Evolutionary conservation across 2,329 filamentous ascomycete genomes (phyloP).

Genomic region (Seiridium cupressi): DNA sequence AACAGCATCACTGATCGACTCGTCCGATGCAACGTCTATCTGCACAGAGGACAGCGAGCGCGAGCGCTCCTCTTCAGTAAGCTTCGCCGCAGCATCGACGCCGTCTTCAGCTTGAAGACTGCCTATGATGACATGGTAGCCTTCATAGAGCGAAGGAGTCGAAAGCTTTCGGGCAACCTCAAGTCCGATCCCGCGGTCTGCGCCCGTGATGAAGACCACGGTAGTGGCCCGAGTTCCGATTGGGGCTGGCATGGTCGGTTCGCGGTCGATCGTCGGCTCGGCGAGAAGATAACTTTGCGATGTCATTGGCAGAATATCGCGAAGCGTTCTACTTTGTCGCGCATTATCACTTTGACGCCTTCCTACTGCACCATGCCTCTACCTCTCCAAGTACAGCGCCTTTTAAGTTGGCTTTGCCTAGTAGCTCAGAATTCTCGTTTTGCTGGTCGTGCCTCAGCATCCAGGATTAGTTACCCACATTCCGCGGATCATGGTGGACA

Average conservation of each 20-base stretch:
- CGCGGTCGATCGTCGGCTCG: background rate
- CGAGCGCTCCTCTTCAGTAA: background rate
- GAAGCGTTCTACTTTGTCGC: no score
- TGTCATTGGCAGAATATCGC: no score
- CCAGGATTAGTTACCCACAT: no score
- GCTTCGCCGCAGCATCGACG: background rate
- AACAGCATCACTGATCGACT: constrained; percentile 24
- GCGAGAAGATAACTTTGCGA: background rate
- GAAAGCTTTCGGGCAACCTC: constrained; percentile 2
- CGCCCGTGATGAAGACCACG: constrained; percentile 4
- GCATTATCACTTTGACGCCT: no score
- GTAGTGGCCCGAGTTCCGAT: background rate
- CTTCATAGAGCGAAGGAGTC: background rate
- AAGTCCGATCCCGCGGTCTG: background rate
- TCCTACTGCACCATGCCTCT: no score
- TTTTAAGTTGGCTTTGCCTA: no score
- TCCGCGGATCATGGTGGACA: no score
- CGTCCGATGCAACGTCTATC: constrained; percentile 17
- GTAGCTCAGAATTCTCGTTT: no score
- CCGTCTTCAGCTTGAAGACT: background rate
- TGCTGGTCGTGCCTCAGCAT: no score
- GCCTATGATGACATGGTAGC: constrained; percentile 4
- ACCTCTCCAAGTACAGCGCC: no score
- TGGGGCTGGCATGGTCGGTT: background rate
- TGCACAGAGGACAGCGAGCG: constrained; percentile 6